Evolutionary conservation across 768 basidiomycete genomes (phyloP).

Genomic region (Sistotremastrum suecicum): DNA sequence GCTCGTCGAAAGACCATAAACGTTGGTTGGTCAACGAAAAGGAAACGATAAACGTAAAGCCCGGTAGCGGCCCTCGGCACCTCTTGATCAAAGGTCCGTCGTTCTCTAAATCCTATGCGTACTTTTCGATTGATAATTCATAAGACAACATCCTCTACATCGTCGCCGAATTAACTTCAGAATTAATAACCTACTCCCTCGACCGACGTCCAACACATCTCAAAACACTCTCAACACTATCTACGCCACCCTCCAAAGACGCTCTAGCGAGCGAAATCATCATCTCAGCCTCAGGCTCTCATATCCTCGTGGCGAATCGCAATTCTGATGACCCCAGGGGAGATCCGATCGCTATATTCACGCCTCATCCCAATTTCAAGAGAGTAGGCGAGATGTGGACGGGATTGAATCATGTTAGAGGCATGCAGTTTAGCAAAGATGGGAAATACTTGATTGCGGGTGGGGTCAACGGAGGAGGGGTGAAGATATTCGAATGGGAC

Average conservation of each 20-base stretch:
- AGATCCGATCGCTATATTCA: constrained; percentile 58
- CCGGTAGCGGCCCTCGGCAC: constrained; percentile 61
- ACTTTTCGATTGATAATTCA: not conserved
- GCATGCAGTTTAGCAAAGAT: constrained; percentile 47
- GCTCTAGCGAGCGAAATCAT: constrained; percentile 64
- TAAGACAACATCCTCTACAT: constrained; percentile 53
- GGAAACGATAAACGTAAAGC: constrained; percentile 33
- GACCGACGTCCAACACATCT: constrained; percentile 26
- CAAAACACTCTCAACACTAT: constrained; percentile 20
- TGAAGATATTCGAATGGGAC: constrained; percentile 56
- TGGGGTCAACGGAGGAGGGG: constrained; percentile 46
- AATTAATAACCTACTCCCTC: constrained; percentile 39
- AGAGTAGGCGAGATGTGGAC: constrained; percentile 51
- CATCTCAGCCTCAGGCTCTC: constrained; percentile 26
- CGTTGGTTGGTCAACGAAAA: constrained; percentile 33
- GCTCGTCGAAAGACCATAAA: constrained; percentile 17
- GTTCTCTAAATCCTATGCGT: not conserved
- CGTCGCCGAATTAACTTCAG: constrained; percentile 49
- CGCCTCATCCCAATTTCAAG: constrained; percentile 17
- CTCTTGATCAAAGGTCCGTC: constrained; percentile 44
- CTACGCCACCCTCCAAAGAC: constrained; percentile 16
- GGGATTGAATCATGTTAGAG: constrained; percentile 56
- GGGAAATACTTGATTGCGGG: constrained; percentile 51
- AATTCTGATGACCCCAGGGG: constrained; percentile 57
- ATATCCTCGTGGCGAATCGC: constrained; percentile 64